Evolutionary conservation across 441 rosid species (phyloP).

Genomic region (Populus hybrid): DNA sequence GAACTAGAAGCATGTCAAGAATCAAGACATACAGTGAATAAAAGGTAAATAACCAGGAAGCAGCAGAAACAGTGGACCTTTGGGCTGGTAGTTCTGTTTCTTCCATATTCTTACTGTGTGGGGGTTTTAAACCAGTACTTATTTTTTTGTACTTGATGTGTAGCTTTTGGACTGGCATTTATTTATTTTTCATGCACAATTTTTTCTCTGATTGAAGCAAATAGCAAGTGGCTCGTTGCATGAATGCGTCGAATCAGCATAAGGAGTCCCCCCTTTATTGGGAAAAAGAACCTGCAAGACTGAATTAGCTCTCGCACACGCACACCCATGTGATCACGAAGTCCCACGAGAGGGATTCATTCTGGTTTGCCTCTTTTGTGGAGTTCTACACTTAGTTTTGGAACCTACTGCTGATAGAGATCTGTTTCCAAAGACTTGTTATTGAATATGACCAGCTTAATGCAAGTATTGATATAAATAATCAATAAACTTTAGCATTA

Average conservation of each 20-base stretch:
- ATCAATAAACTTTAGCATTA: too few species aligned
- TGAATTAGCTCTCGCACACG: not conserved
- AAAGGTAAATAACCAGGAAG: not conserved
- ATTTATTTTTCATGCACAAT: not conserved
- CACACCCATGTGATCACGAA: too few species aligned
- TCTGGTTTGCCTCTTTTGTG: too few species aligned
- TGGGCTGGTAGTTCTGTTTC: not conserved
- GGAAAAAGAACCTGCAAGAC: not conserved
- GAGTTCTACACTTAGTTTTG: too few species aligned
- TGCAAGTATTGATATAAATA: too few species aligned
- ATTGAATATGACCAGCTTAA: too few species aligned
- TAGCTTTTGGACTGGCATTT: not conserved
- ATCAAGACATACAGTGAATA: not conserved
- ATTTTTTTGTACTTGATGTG: not conserved
- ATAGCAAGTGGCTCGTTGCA: not conserved
- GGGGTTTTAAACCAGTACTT: not conserved
- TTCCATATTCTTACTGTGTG: too few species aligned
- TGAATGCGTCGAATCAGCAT: not conserved
- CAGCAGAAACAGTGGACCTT: not conserved
- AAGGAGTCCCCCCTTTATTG: not conserved
- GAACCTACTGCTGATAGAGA: too few species aligned
- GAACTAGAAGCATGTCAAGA: constrained; percentile 25
- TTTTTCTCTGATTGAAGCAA: not conserved
- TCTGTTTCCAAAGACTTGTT: too few species aligned
- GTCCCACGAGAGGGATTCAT: too few species aligned